Evolutionary conservation across 805 yeast genomes (phyloP), one percentile per base, ranked within the genome.

Genomic region (Wickerhamiella shivajii): DNA sequence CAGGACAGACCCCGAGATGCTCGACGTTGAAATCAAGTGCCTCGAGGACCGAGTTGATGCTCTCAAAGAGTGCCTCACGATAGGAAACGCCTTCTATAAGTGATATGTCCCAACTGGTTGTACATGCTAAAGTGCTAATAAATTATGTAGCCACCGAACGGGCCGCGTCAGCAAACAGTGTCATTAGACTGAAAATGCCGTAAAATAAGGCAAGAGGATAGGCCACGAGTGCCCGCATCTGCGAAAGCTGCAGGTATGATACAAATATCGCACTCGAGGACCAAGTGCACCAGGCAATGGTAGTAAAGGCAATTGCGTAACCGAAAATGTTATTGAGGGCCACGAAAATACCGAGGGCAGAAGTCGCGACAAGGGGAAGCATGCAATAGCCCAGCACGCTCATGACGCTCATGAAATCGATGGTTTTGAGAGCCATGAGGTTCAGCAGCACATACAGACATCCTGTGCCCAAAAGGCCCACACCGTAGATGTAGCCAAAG

Each of bases 401-500:
- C 7, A 95, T 90, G 0, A 95, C 80, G 43, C 87, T 69, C 25
- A 62, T 53, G 44, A 66, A 61, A 33, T 61, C 67, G 35, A 69
- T 57, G 30, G 57, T 43, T 27, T 52, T 42, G 35, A 52, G 39
- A 12, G 93, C 74, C 98, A 90, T 90, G 41, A 83, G 63, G 52
- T 78, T 84, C 54, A 92, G 77, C 39, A 90, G 62, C 45, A 70
- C 69, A 56, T 85, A 96, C 43, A 84, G 68, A 20, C 93, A 73
- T 11, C 81, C 52, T 2, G 93, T 77, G 12, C 98, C 98, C 45
- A 87, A 74, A 27, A 90, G 58, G 0, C 95, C 97, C 26, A 90
- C 93, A 24, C 98, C 97, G 50, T 90, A 90, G 31, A 90, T 79
- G 55, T 90, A 90, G 2, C 97, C 97, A 52, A 90, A 90, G 54